Base-by-base conservation (phyloP, 768 basidiomycete species). In the Rhizopogon vesiculosus region DNA sequence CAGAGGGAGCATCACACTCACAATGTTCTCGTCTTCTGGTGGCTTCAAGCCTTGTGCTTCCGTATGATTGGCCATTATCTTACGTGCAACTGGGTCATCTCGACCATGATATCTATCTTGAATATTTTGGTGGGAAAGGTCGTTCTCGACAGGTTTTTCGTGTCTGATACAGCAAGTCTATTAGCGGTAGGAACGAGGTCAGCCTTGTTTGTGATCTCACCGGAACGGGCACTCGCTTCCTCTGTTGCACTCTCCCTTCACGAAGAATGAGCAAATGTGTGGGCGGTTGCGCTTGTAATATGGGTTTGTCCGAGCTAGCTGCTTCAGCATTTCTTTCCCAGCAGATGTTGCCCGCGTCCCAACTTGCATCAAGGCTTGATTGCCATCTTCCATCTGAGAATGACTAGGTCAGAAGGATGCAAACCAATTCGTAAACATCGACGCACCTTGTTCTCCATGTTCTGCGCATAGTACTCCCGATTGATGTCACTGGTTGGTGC, bases 401-500 rank as follows among this genome's bases (percentile, higher is more conserved):
- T 41, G n/a, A 58, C 49, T 31, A 51, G 53, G 22, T 55, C 42
- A 51, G 35, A 31, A 1, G 3, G 5, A 25, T 19, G 10, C 6
- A 29, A 10, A 33, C 44, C 10, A n/a, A 33, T 53, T 35, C 39
- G 3, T 16, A 8, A 49, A 31, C 8, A 10, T n/a, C 42, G 40
- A 45, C 31, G 59, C 59, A 88, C 91, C 79, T 92, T 87, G 56
- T 78, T 75, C 71, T 92, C 89, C 85, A 93, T 87, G 69, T 93
- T 94, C 72, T 96, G 92, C 1, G 91, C 92, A 69, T 90, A 90
- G 67, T 91, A 96, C 76, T 96, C 91, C 66, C 96, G 81, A 70
- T 99, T 99, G 73, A 99, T 91, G 62, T 98, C 95, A 67, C 94
- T 96, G 50, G 89, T 94, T 5, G 97, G 97, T 0, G 97, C 96